phyloP scores from a whole-genome alignment of 1,139 yeast species.

The Nakaseomyces bracarensis region DNA sequence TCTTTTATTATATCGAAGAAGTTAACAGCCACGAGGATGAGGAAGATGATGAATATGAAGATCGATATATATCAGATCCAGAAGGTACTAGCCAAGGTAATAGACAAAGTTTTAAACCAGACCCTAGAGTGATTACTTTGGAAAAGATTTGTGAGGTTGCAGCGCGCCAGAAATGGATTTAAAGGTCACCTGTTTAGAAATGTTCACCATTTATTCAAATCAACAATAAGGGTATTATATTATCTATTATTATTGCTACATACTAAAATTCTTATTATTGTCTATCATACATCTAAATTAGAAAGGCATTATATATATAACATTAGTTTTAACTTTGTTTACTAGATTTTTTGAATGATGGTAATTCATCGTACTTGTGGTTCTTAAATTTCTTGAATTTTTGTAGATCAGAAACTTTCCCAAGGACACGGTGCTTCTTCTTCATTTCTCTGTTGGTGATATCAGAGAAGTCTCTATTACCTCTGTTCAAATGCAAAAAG shows the following conservation, averaged over 20 bases:
- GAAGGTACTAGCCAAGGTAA: conserved; percentile 11
- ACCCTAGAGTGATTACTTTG: conserved; percentile 31
- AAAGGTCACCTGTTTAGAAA: too few species aligned
- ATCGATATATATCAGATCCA: conserved; percentile 7
- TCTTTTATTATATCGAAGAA: conserved; percentile 32
- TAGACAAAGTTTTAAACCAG: conserved; percentile 23
- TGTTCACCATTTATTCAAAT: background rate
- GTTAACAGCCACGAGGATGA: conserved; percentile 25
- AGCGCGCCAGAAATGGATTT: conserved; percentile 33
- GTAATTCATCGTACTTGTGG: conserved; percentile 37
- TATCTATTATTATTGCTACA: background rate
- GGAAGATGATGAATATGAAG: conserved; percentile 14
- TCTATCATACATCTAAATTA: conserved; percentile 3
- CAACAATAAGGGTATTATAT: background rate
- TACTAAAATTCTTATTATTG: background rate
- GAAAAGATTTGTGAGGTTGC: conserved; percentile 33
- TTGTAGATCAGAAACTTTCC: conserved; percentile 33
- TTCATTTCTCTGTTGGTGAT: conserved; percentile 42
- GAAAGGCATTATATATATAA: background rate
- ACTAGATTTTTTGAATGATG: conserved; percentile 28
- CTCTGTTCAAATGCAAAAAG: conserved; percentile 47
- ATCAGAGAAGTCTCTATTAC: conserved; percentile 41
- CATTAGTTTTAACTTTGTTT: conserved; percentile 22
- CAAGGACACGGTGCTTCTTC: conserved; percentile 41
- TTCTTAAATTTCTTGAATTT: conserved; percentile 30